Percentiles rank a stretch among this genome's conserved stretches.
Evolutionary conservation across 352 stramenopile genomes (phyloP).

Genomic region (Phytophthora colocasiae): DNA sequence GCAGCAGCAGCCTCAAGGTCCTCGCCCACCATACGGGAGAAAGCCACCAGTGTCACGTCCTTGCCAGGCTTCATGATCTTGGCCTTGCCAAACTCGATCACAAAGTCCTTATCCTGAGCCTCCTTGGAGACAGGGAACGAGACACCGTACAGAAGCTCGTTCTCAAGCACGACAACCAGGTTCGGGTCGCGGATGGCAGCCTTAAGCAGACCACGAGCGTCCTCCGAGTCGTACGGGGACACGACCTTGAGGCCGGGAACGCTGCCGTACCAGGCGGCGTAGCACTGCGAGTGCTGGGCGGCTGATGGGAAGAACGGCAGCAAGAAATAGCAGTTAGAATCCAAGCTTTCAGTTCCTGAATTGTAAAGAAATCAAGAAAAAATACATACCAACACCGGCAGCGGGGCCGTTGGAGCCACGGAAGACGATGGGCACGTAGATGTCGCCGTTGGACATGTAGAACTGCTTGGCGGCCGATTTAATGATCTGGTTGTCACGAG

Average conservation of each 20-base stretch:
- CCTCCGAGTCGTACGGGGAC: conserved; percentile 96
- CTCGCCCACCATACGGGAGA: conserved; percentile 96
- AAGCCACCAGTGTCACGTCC: conserved; percentile 98
- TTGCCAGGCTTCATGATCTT: conserved; percentile 98
- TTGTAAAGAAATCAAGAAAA: background rate
- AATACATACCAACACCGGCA: conserved; percentile 92
- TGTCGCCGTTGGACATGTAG: conserved; percentile 99
- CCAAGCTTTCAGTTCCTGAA: background rate
- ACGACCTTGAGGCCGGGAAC: conserved; percentile 99
- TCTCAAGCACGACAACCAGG: conserved; percentile 98
- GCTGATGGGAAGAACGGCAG: conserved; percentile 35
- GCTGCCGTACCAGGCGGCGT: conserved; percentile 98
- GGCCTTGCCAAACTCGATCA: conserved; percentile 98
- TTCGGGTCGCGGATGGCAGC: conserved; percentile 99
- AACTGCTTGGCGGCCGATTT: conserved; percentile 99
- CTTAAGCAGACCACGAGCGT: conserved; percentile 99
- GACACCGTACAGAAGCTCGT: conserved; percentile 99
- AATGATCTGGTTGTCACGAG: conserved; percentile 99
- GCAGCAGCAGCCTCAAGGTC: conserved; percentile 96
- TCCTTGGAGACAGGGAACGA: conserved; percentile 98
- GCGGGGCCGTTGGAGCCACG: conserved; percentile 98
- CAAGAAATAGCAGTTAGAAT: conserved; percentile 8
- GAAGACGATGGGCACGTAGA: conserved; percentile 99
- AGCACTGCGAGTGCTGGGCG: conserved; percentile 99
- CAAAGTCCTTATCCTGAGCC: conserved; percentile 97